Percentiles rank a stretch among this genome's conserved stretches.
These are phyloP conservation scores for Alternaria ventricosa DNA, from an alignment of 2,329 filamentous ascomycete species.

Conservation along the genomic window DNA sequence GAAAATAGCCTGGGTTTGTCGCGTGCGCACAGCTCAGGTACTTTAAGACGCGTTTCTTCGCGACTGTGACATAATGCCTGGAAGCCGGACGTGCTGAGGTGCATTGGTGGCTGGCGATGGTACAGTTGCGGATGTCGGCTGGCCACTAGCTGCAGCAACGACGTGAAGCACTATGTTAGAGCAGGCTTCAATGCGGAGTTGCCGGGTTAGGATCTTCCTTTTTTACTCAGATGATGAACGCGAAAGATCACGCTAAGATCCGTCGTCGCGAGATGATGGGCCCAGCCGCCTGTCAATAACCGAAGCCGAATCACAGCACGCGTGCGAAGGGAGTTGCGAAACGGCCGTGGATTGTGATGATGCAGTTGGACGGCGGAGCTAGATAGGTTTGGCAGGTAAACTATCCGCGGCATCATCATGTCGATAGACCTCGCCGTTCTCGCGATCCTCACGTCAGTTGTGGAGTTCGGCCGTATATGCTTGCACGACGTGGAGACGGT, in stretches of 20 bases:
- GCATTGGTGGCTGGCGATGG: constrained; percentile 29
- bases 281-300: constrained; percentile 34
- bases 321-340: constrained; percentile 20
- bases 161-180: constrained; percentile 15
- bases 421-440: not conserved
- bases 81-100: constrained; percentile 26
- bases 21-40: constrained; percentile 38
- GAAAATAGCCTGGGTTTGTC: constrained; percentile 37
- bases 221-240: constrained; percentile 26
- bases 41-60: constrained; percentile 42
- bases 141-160: constrained; percentile 37
- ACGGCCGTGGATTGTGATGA: constrained; percentile 19
- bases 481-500: constrained; percentile 7
- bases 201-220: constrained; percentile 33
- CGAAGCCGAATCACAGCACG: constrained; percentile 31
- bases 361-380: not conserved
- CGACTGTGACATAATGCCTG: constrained; percentile 38
- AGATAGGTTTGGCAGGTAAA: not conserved
- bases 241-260: constrained; percentile 35
- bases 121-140: constrained; percentile 37
- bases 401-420: not conserved
- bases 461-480: constrained; percentile 14
- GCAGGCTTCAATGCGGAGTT: constrained; percentile 22
- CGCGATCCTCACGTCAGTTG: constrained; percentile 2
- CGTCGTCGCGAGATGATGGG: constrained; percentile 28